Percentiles rank a stretch among this genome's conserved stretches.
These are phyloP conservation scores for Prunus fruticosa DNA, from an alignment of 306 rosid species.

Conservation along the genomic window DNA sequence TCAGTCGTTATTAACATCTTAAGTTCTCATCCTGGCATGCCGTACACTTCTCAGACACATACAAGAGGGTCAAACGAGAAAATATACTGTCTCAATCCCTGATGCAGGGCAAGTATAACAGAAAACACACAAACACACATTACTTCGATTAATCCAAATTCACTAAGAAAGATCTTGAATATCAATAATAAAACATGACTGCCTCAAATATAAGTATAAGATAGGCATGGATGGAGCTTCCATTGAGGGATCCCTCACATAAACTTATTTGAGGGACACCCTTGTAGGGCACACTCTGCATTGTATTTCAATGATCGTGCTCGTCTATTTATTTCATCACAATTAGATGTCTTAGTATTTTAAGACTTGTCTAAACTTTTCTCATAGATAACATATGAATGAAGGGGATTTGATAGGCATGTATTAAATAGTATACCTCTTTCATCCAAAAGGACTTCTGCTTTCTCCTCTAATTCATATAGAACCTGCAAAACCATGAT, in stretches of 20 bases:
- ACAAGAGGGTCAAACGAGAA: neutral
- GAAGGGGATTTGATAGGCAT: neutral
- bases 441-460: constrained; percentile 81
- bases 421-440: constrained; percentile 51
- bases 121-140: neutral
- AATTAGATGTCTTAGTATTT: no score
- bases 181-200: neutral
- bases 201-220: neutral
- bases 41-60: neutral
- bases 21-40: neutral
- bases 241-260: no score
- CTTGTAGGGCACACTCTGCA: no score
- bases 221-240: no score
- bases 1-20: neutral
- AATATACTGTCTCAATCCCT: neutral
- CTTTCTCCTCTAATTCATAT: constrained; percentile 86
- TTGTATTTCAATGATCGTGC: no score
- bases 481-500: constrained; percentile 53
- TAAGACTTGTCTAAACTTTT: no score
- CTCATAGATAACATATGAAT: no score
- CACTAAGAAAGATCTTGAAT: neutral
- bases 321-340: no score
- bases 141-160: neutral
- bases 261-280: no score
- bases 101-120: neutral